Base-by-base conservation (phyloP, 2,329 filamentous ascomycete species). In the Sarocladium strictum region DNA sequence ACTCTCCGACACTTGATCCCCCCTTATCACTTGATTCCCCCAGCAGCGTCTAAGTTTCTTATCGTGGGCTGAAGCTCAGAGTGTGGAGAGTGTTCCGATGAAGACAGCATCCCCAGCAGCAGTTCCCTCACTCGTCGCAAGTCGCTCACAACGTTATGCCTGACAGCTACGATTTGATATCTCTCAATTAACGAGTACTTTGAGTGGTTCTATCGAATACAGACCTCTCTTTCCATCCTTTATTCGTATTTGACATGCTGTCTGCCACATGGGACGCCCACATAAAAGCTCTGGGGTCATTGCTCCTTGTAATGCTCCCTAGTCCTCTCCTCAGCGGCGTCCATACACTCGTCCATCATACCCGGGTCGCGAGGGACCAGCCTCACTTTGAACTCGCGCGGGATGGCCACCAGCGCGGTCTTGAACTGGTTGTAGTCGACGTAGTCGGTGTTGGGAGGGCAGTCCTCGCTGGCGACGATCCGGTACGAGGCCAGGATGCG, bases 391-490 rank as follows among this genome's bases (percentile, higher is more conserved):
- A 84, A 84, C 43, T 81, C 74, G 43, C 75, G 66, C 1, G 81
- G 81, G 52, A 84, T 83, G 0, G 81, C 81, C 12, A 84, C 80
- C 32, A 84, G 60, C 0, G 80, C 80, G 1, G 74, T 76, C 65
- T 84, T 83, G 60, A 82, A 76, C 60, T 78, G 73, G 59, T 84
- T 84, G 60, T 84, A 84, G 4, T 84, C 80, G 3, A 84, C 76
- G 57, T 84, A 84, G 61, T 84, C 79, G 0, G 80, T 83, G 58
- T 82, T 84, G 0, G 80, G 81, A 0, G 80, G 80, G 41, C 75
- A 66, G 0, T 63, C 61, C 52, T 75, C 68, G 59, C 70, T 73
- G 23, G 79, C 70, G 29, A 79, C 71, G 54, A 80, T 75, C 58
- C 69, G 72, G 64, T 77, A 81, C 9, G 71, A 69, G 2, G 71